A percentile compares a stretch with the other conserved stretches of the same genome.
These are phyloP conservation scores for Aphanocladium album DNA, from an alignment of 2,329 filamentous ascomycete species.

Conservation along the genomic window DNA sequence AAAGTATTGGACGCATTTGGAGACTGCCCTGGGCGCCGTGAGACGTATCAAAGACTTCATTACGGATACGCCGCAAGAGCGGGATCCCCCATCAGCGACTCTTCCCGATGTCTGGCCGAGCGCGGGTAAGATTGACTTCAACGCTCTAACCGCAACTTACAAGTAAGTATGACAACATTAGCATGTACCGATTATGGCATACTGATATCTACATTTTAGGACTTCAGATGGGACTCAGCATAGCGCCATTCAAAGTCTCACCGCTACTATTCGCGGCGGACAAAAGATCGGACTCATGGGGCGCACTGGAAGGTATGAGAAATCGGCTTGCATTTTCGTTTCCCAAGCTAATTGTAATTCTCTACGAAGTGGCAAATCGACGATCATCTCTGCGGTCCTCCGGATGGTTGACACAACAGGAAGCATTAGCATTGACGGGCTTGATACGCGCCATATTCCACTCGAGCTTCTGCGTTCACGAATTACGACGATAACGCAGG, in stretches of 20 bases:
- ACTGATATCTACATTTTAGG: neutral
- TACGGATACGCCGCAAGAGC: neutral
- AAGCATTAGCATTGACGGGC: conserved; percentile 13
- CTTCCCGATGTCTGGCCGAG: neutral
- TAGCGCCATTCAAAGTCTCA: neutral
- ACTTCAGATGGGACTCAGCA: neutral
- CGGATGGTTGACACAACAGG: conserved; percentile 1
- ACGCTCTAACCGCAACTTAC: conserved; percentile 7
- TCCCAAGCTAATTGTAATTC: too few relatives aligned
- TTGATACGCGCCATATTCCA: neutral
- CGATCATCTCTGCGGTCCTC: neutral
- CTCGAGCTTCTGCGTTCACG: conserved; percentile 19
- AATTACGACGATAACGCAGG: conserved; percentile 25
- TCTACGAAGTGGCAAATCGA: conserved; percentile 4
- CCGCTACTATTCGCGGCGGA: neutral
- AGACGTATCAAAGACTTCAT: neutral
- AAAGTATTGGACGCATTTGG: neutral
- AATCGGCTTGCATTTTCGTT: too few relatives aligned
- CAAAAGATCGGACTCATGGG: neutral
- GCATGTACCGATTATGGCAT: neutral
- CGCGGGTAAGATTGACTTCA: neutral
- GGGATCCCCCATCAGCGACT: neutral
- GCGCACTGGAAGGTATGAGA: conserved; percentile 4
- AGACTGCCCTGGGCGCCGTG: neutral
- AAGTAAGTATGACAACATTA: neutral